phyloP scores from a whole-genome alignment of 2,329 filamentous ascomycete species.

The Aspergillus glaucus region DNA sequence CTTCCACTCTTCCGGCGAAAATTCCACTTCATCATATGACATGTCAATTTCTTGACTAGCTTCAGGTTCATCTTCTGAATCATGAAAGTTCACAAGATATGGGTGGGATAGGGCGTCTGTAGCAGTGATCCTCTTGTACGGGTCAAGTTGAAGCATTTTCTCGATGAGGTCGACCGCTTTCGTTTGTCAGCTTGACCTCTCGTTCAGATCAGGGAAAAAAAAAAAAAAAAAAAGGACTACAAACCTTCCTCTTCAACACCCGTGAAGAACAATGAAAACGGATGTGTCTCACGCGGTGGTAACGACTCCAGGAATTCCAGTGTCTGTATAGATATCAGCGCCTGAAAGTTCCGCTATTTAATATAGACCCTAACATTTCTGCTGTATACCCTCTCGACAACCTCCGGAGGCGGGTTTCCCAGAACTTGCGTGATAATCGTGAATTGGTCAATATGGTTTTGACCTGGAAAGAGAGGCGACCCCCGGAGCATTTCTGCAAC shows the following conservation, averaged over 20 bases:
- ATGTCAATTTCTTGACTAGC: conserved; percentile 98
- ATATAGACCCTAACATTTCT: conserved; percentile 66
- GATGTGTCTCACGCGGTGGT: conserved; percentile 86
- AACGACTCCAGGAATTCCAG: conserved; percentile 95
- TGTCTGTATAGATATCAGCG: conserved; percentile 54
- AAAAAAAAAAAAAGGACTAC: conserved; percentile 19
- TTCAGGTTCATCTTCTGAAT: conserved; percentile 90
- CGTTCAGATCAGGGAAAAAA: background rate
- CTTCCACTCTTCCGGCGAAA: conserved; percentile 99
- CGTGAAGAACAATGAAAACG: conserved; percentile 82
- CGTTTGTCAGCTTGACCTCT: conserved; percentile 7
- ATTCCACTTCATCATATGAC: conserved; percentile 97
- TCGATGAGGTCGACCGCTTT: conserved; percentile 88
- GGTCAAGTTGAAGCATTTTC: conserved; percentile 96
- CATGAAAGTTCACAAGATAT: conserved; percentile 94
- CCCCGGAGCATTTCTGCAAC: conserved; percentile 99
- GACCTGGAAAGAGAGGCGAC: conserved; percentile 95
- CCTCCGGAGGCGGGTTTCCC: conserved; percentile 93
- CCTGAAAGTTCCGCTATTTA: background rate
- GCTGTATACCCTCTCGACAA: conserved; percentile 96
- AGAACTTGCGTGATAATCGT: conserved; percentile 98
- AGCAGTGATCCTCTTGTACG: conserved; percentile 86
- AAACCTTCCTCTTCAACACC: conserved; percentile 81
- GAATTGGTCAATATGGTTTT: conserved; percentile 99
- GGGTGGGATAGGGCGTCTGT: conserved; percentile 80